Percentiles rank a stretch among this genome's conserved stretches.
Conservation (phyloP, 2,329 filamentous ascomycete species). For the Alternaria arbusti region DNA sequence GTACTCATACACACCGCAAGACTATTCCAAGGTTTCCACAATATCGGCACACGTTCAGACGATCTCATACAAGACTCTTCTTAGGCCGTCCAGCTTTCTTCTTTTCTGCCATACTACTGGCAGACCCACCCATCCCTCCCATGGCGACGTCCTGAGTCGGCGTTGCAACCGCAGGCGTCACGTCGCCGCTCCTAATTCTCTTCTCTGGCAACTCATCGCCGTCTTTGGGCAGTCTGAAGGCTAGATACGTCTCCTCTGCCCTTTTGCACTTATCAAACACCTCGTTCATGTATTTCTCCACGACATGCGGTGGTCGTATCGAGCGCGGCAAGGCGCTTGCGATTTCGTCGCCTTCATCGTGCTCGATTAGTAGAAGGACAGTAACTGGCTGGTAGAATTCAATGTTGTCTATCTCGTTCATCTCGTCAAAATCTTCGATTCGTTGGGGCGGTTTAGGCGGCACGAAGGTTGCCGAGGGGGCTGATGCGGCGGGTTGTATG, state of each 20-base stretch:
- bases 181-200: conserved; percentile 26
- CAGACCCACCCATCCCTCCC: conserved; percentile 10
- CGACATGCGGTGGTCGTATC: conserved; percentile 54
- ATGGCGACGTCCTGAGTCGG: conserved; percentile 25
- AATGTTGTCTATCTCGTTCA: conserved; percentile 54
- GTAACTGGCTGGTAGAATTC: conserved; percentile 74
- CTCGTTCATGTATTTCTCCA: conserved; percentile 48
- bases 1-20: conserved; percentile 1
- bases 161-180: conserved; percentile 25
- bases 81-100: conserved; percentile 34
- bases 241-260: conserved; percentile 62
- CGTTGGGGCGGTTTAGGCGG: conserved; percentile 40
- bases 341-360: conserved; percentile 58
- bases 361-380: conserved; percentile 61
- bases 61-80: conserved; percentile 27
- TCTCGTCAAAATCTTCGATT: conserved; percentile 47
- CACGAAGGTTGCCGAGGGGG: conserved; percentile 23
- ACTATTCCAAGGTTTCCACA: background rate
- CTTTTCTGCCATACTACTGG: conserved; percentile 18
- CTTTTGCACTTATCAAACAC: conserved; percentile 63
- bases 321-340: conserved; percentile 58
- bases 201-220: conserved; percentile 33
- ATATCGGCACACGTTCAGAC: background rate
- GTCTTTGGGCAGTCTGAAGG: conserved; percentile 60
- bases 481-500: conserved; percentile 16